A percentile compares a stretch with the other conserved stretches of the same genome.
phyloP scores from a whole-genome alignment of 164 flowering plant species.

The Umbellularia californica region DNA sequence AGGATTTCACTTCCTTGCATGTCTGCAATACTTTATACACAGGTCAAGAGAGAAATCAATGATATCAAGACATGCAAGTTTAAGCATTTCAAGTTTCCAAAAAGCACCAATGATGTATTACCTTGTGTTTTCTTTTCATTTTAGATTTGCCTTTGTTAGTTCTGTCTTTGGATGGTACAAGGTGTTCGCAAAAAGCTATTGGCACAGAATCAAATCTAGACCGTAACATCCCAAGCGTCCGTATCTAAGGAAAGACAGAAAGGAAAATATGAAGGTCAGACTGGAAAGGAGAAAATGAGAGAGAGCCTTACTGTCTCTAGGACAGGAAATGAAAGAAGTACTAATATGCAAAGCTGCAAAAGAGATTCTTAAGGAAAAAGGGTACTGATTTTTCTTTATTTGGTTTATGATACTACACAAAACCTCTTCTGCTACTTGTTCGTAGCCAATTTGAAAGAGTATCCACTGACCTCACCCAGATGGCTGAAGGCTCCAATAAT shows the following conservation, averaged over 20 bases:
- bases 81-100: background rate
- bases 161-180: constrained; percentile 52
- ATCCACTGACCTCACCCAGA: constrained; percentile 87
- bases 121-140: constrained; percentile 23
- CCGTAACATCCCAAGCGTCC: constrained; percentile 96
- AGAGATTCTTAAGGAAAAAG: background rate
- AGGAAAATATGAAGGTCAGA: constrained; percentile 4
- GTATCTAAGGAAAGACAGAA: constrained; percentile 44
- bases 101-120: constrained; percentile 15
- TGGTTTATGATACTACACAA: background rate
- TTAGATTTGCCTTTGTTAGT: too few species aligned
- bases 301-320: background rate
- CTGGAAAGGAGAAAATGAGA: background rate
- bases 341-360: background rate
- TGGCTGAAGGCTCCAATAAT: constrained; percentile 91
- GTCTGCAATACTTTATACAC: background rate
- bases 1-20: background rate
- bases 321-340: background rate
- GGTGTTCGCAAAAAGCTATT: constrained; percentile 52
- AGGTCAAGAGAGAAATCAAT: background rate
- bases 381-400: background rate
- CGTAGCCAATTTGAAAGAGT: background rate
- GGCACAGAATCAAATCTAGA: constrained; percentile 90
- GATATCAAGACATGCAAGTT: background rate
- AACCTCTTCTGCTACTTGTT: background rate